Conservation (phyloP, 495 filamentous ascomycete species). For the Penicillium argentinense region DNA sequence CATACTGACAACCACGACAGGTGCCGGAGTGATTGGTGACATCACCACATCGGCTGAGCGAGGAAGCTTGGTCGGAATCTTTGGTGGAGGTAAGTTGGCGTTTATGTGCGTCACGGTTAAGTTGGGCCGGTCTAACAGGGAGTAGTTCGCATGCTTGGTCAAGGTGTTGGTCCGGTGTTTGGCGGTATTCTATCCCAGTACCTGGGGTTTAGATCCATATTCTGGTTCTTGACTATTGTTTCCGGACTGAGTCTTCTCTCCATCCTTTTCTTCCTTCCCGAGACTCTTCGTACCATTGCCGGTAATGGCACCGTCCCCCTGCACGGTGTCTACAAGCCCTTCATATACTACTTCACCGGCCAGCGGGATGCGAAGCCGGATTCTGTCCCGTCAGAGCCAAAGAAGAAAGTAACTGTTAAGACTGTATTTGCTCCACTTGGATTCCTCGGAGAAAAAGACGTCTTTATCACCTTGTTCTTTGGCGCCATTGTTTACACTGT, state of each 20-base stretch:
- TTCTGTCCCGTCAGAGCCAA: constrained; percentile 13
- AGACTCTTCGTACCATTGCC: constrained; percentile 70
- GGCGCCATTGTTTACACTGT: constrained; percentile 48
- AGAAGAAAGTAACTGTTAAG: constrained; percentile 32
- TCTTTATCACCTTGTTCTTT: constrained; percentile 44
- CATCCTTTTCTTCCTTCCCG: constrained; percentile 61
- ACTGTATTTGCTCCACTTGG: constrained; percentile 39
- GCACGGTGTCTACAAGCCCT: constrained; percentile 36
- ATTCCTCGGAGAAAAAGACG: constrained; percentile 45
- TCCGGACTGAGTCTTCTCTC: constrained; percentile 47
- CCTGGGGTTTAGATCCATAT: constrained; percentile 67
- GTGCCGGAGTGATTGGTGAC: constrained; percentile 42
- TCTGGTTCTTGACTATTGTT: constrained; percentile 69
- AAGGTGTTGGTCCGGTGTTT: constrained; percentile 62
- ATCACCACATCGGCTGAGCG: constrained; percentile 38
- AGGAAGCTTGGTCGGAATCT: constrained; percentile 41
- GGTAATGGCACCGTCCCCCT: constrained; percentile 61
- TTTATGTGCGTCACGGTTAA: neutral
- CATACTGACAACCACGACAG: constrained; percentile 10
- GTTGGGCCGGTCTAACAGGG: neutral
- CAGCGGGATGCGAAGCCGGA: constrained; percentile 24
- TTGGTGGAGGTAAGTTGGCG: constrained; percentile 34
- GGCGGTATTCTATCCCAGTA: constrained; percentile 65
- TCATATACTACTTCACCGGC: constrained; percentile 35
- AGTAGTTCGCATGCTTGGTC: constrained; percentile 46